These are phyloP conservation scores for Mucuna pruriens DNA, from an alignment of 306 rosid species.

Conservation along the genomic window DNA sequence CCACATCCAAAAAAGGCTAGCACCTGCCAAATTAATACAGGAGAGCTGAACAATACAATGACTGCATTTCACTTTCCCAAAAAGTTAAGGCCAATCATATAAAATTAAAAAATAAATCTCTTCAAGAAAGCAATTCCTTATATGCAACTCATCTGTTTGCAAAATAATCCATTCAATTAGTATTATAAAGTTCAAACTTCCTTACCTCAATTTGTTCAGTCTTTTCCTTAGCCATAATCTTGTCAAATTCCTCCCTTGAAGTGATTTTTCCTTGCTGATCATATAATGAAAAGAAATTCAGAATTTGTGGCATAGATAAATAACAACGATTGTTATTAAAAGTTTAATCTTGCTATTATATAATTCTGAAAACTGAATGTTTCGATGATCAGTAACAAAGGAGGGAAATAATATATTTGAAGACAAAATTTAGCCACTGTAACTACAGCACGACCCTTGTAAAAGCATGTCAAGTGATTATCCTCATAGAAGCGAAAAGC, in stretches of 20 bases:
- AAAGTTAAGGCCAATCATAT: not conserved
- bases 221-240: constrained; percentile 70
- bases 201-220: constrained; percentile 80
- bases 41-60: not conserved
- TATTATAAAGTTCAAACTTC: constrained; percentile 23
- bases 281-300: constrained; percentile 40
- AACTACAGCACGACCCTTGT: not conserved
- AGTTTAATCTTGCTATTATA: not conserved
- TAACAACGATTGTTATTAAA: constrained; percentile 17
- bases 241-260: constrained; percentile 85
- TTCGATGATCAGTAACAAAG: constrained; percentile 5
- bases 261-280: constrained; percentile 86
- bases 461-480: not conserved
- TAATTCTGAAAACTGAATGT: constrained; percentile 5
- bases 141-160: constrained; percentile 1
- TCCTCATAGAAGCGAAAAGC: constrained; percentile 13
- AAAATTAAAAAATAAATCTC: constrained; percentile 21
- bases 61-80: constrained; percentile 16
- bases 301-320: constrained; percentile 22
- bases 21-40: not conserved
- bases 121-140: constrained; percentile 6
- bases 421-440: constrained; percentile 8
- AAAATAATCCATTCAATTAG: constrained; percentile 21
- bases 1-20: not conserved
- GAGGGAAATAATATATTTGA: constrained; percentile 5